These are phyloP conservation scores for Cydonia oblonga DNA, from an alignment of 331 rosid genomes.

Conservation along the genomic window DNA sequence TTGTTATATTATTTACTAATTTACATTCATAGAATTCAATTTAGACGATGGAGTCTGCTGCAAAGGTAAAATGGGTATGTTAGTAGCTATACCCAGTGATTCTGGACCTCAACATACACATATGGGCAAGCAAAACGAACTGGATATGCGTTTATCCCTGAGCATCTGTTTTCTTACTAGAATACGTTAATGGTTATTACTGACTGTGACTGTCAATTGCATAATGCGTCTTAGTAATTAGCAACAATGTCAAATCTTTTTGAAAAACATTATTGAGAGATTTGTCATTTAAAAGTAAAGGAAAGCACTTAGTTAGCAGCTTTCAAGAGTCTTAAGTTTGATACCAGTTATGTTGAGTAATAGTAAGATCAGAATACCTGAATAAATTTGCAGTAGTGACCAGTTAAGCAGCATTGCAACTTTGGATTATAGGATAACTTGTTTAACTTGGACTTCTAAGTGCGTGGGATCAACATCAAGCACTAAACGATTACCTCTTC, in stretches of 20 bases:
- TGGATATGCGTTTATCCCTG: background rate
- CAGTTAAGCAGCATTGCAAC: background rate
- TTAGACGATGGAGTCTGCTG: background rate
- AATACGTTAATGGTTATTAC: background rate
- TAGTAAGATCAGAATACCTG: background rate
- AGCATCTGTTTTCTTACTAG: background rate
- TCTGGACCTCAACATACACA: background rate
- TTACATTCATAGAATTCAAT: background rate
- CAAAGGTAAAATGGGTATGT: background rate
- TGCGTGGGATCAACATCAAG: background rate
- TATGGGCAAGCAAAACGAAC: background rate
- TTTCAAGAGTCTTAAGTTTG: background rate
- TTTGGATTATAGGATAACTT: background rate
- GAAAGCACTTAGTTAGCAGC: background rate
- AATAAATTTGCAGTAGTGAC: background rate
- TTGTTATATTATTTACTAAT: background rate
- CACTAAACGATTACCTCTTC: background rate
- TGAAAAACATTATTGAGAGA: background rate
- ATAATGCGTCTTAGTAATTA: background rate
- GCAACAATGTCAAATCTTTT: background rate
- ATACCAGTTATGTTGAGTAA: background rate
- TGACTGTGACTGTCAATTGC: background rate
- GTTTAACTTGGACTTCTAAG: background rate
- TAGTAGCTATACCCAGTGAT: background rate
- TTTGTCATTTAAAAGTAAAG: background rate